Percentiles rank a stretch among this genome's conserved stretches.
Conservation (phyloP, 768 basidiomycete species). For the Russula griseocarnosa region DNA sequence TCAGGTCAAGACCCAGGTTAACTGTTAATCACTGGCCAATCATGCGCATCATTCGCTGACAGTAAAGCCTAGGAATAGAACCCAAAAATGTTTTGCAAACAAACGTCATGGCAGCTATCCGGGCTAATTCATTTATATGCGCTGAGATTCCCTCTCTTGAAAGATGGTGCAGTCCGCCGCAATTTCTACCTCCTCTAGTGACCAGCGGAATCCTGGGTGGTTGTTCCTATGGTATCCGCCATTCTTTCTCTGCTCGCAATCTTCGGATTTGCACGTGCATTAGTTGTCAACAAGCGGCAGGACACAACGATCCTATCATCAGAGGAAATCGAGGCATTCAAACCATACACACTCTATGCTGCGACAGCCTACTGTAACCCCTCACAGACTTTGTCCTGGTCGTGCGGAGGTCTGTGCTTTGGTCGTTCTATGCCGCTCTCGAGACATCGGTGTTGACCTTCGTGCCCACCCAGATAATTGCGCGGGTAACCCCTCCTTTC, state of each 20-base stretch:
- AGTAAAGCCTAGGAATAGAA: no score
- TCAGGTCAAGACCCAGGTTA: neutral
- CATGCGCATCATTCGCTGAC: neutral
- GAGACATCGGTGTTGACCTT: neutral
- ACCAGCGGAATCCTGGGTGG: neutral
- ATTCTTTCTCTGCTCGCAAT: neutral
- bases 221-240: neutral
- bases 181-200: neutral
- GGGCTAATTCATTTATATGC: neutral
- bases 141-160: neutral
- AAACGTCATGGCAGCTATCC: no score
- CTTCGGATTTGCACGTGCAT: slow-evolving; percentile 1
- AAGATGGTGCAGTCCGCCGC: neutral
- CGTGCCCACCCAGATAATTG: slow-evolving; percentile 39
- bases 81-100: neutral
- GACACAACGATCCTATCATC: neutral
- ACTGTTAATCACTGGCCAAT: neutral
- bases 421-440: neutral
- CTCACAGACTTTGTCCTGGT: slow-evolving; percentile 44
- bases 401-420: slow-evolving; percentile 44
- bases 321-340: slow-evolving; percentile 43
- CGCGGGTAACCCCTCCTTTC: slow-evolving; percentile 44
- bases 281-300: neutral
- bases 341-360: slow-evolving; percentile 49
- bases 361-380: slow-evolving; percentile 49